These are phyloP conservation scores for Phytophthora tentaculata DNA, from an alignment of 352 stramenopile genomes.

Conservation along the genomic window DNA sequence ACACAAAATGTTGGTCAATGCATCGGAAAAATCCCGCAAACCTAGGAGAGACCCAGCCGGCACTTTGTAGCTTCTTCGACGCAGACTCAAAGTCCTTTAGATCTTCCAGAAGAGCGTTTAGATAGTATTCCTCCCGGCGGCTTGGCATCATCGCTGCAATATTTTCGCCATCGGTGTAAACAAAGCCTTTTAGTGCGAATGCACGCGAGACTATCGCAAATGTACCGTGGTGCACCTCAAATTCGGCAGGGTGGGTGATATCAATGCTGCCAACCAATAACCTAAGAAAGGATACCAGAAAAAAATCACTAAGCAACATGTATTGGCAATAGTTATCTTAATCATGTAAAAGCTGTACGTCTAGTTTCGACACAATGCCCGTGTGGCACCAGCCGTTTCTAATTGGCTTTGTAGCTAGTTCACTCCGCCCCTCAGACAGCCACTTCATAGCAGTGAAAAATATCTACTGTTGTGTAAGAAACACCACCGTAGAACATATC, in stretches of 20 bases:
- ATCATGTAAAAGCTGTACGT: too few relatives aligned
- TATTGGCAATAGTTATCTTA: too few relatives aligned
- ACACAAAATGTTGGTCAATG: background rate
- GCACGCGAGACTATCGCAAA: background rate
- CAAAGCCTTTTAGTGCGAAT: background rate
- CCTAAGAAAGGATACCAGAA: too few relatives aligned
- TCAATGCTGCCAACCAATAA: too few relatives aligned
- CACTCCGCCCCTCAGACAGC: slow-evolving; percentile 11
- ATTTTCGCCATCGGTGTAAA: background rate
- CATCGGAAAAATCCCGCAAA: slow-evolving; percentile 1
- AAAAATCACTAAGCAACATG: too few relatives aligned
- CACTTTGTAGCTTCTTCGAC: slow-evolving; percentile 3
- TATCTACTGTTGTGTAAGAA: slow-evolving; percentile 2
- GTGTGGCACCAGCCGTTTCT: slow-evolving; percentile 25
- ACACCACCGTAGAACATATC: slow-evolving; percentile 15
- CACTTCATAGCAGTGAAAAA: slow-evolving; percentile 23
- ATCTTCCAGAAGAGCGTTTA: background rate
- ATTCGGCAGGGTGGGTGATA: too few relatives aligned
- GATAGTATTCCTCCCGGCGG: background rate
- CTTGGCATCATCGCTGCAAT: slow-evolving; percentile 4
- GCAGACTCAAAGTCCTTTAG: background rate
- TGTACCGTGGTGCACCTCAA: too few relatives aligned
- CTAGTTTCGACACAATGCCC: slow-evolving; percentile 7
- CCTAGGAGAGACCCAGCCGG: slow-evolving; percentile 6
- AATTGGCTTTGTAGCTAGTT: slow-evolving; percentile 11